A percentile compares a stretch with the other conserved stretches of the same genome.
Evolutionary conservation across 371 early-diverging fungal species (phyloP).

Genomic region (Mortierella sp.): DNA sequence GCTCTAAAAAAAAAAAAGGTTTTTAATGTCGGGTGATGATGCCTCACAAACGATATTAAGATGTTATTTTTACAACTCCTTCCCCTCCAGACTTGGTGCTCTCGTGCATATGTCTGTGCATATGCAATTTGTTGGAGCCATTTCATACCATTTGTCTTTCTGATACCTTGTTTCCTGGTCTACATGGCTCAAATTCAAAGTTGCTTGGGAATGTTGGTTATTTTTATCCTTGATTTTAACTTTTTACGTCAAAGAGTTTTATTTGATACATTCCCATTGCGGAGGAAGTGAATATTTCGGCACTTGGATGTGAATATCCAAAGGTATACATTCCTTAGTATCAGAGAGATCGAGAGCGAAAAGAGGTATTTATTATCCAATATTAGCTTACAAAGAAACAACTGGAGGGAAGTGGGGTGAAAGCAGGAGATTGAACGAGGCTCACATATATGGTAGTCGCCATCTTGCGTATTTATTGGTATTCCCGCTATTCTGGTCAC

Average conservation of each 20-base stretch:
- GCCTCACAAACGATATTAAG: background rate
- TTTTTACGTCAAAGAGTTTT: too few relatives aligned
- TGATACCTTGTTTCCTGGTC: background rate
- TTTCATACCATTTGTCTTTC: background rate
- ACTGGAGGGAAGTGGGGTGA: background rate
- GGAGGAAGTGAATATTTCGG: too few relatives aligned
- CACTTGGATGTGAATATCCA: too few relatives aligned
- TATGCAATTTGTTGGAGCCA: background rate
- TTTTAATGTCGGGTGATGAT: background rate
- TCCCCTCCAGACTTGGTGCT: conserved; percentile 15
- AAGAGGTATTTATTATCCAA: too few relatives aligned
- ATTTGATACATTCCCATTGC: too few relatives aligned
- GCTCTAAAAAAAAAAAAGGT: background rate
- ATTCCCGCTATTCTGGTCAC: background rate
- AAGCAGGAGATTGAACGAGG: background rate
- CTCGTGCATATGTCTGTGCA: conserved; percentile 42
- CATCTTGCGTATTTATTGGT: background rate
- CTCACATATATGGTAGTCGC: background rate
- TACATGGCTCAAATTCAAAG: too few relatives aligned
- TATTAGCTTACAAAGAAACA: background rate
- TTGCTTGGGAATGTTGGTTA: conserved; percentile 1
- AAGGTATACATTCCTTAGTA: too few relatives aligned
- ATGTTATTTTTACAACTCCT: conserved; percentile 23
- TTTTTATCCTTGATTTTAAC: conserved; percentile 10
- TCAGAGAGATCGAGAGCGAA: too few relatives aligned